Base-by-base conservation (phyloP, 768 basidiomycete species). In the Calocybe cyanea region DNA sequence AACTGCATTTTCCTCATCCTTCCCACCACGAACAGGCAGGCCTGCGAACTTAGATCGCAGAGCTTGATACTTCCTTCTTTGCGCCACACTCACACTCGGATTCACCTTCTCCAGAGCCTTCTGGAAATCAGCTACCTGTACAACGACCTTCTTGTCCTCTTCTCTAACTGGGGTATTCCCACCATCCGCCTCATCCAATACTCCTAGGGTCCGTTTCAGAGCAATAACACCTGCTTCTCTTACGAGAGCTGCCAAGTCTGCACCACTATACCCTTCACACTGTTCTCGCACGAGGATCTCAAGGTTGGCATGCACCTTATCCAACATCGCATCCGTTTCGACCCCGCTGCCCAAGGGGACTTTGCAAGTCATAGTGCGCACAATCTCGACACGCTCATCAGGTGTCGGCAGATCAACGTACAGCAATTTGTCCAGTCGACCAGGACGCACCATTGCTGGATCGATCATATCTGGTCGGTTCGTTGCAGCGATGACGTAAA, bases 401-500 rank as follows among this genome's bases (percentile, higher is more conserved):
- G 82, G 52, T 0, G 73, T 68, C 17, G 93, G 94, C 0, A 95
- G 73, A 64, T 95, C 93, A 56, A 96, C 92, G 57, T 93, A 97
- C 34, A 96, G 75, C 4, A 95, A 76, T 63, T 96, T 96, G 69
- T 96, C 94, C 9, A 97, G 77, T 8, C 94, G 80, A 0, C 94
- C 93, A 0, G 94, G 94, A n/a, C 93, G 87, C 43, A 92, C 90
- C 92, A 95, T 94, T 6, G 94, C 93, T 0, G 93, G 94, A 59
- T 97, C 93, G 49, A 96, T 93, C 84, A 95, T 95, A 68, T 97
- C 92, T 1, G 93, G 93, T 10, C 93, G 75, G 64, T 95, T 97
- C 23, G 92, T 96, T 7, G 94, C 94, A 0, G 87, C 93, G 48
- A 96, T 91, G 34, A 97, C 92, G 57, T 92, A 94, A 48, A 96